Conservation (phyloP, 768 basidiomycete genomes). For the Mycena epipterygia region DNA sequence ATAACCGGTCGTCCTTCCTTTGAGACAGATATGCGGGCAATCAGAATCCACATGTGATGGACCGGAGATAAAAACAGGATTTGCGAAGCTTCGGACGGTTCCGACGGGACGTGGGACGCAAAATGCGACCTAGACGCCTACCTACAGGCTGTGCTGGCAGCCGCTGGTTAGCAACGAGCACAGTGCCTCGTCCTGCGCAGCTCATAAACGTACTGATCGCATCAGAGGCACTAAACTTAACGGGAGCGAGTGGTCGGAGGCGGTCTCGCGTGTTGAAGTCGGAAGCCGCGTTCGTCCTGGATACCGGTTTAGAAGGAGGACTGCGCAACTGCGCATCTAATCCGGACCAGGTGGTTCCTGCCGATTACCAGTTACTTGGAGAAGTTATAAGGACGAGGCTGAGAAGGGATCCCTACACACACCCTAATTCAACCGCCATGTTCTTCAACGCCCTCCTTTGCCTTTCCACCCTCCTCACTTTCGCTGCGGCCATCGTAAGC, state of each 20-base stretch:
- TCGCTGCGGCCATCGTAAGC: conserved; percentile 7
- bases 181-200: background rate
- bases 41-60: too few species aligned
- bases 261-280: background rate
- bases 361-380: too few species aligned
- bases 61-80: too few species aligned
- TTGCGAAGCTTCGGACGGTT: too few species aligned
- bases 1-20: too few species aligned
- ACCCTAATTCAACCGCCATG: background rate
- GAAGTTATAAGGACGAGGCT: background rate
- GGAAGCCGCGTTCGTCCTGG: too few species aligned
- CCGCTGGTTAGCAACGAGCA: background rate
- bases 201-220: background rate
- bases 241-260: background rate
- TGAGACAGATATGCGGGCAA: too few species aligned
- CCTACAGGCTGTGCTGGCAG: background rate
- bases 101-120: too few species aligned
- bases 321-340: too few species aligned
- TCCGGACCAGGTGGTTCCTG: too few species aligned
- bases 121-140: background rate
- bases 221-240: background rate
- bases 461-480: background rate
- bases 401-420: background rate
- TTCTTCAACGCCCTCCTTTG: conserved; percentile 20
- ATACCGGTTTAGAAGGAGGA: background rate